Evolutionary conservation across 2,329 filamentous ascomycete species (phyloP).

Genomic region (Tolypocladium album): DNA sequence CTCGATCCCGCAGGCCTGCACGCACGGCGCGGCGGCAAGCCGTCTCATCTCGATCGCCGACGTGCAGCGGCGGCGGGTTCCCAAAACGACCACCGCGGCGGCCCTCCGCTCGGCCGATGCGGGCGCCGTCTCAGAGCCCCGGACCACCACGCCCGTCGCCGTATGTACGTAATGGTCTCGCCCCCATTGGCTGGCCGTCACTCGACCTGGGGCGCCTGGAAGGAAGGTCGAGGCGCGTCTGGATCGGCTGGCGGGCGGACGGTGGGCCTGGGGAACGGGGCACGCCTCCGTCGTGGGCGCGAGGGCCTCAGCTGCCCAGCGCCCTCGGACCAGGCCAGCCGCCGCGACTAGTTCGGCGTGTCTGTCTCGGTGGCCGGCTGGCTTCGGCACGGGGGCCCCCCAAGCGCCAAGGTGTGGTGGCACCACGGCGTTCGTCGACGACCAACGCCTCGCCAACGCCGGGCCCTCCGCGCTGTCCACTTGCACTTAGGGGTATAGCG

Average conservation of each 20-base stretch:
- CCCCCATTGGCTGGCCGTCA: constrained; percentile 6
- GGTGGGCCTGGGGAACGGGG: not conserved
- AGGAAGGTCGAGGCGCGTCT: not conserved
- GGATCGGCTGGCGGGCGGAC: not conserved
- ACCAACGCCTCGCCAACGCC: constrained; percentile 5
- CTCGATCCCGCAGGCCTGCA: not conserved
- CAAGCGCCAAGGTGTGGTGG: constrained; percentile 6
- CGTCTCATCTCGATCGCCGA: not conserved
- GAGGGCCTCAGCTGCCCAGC: not conserved
- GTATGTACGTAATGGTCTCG: constrained; percentile 6
- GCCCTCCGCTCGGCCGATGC: too few relatives aligned
- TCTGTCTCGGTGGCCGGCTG: not conserved
- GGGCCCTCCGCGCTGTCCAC: constrained; percentile 23
- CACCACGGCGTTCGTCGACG: constrained; percentile 5
- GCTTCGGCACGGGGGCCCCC: not conserved
- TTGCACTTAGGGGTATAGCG: constrained; percentile 50
- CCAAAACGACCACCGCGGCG: not conserved
- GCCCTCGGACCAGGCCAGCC: not conserved
- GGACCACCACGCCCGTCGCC: not conserved
- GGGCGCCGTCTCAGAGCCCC: not conserved
- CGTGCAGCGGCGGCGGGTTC: not conserved
- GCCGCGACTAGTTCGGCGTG: not conserved
- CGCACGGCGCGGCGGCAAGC: not conserved
- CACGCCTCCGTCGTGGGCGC: not conserved
- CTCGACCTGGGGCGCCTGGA: not conserved